A percentile compares a stretch with the other conserved stretches of the same genome.
These are phyloP conservation scores for Cryptosporidium parvum DNA, from an alignment of 169 alveolate genomes.

Conservation along the genomic window DNA sequence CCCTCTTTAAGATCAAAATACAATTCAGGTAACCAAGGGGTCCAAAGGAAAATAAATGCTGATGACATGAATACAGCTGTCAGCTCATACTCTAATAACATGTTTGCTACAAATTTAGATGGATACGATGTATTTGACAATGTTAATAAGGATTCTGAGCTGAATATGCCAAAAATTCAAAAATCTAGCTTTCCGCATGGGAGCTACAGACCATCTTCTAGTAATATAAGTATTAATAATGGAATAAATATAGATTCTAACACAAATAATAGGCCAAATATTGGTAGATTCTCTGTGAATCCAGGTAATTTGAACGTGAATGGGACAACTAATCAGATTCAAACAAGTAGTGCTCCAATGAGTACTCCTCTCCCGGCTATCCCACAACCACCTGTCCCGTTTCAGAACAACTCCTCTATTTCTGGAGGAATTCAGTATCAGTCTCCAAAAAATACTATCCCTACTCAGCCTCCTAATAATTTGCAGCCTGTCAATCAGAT, in stretches of 20 bases:
- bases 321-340: neutral
- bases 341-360: neutral
- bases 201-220: constrained; percentile 3
- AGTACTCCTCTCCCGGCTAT: constrained; percentile 1
- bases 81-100: constrained; percentile 6
- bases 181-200: neutral
- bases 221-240: neutral
- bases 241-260: neutral
- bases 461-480: neutral
- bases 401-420: neutral
- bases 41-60: neutral
- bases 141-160: neutral
- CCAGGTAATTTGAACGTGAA: neutral
- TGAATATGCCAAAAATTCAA: neutral
- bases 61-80: neutral
- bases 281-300: neutral
- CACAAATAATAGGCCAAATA: neutral
- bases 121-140: neutral
- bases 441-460: neutral
- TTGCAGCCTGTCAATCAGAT: neutral
- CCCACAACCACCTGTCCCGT: neutral
- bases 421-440: constrained; percentile 14
- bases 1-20: constrained; percentile 37
- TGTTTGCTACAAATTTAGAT: neutral
- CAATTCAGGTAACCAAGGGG: constrained; percentile 12